Base-by-base conservation (phyloP, 139 green algal genomes). In the Trebouxia sp. region DNA sequence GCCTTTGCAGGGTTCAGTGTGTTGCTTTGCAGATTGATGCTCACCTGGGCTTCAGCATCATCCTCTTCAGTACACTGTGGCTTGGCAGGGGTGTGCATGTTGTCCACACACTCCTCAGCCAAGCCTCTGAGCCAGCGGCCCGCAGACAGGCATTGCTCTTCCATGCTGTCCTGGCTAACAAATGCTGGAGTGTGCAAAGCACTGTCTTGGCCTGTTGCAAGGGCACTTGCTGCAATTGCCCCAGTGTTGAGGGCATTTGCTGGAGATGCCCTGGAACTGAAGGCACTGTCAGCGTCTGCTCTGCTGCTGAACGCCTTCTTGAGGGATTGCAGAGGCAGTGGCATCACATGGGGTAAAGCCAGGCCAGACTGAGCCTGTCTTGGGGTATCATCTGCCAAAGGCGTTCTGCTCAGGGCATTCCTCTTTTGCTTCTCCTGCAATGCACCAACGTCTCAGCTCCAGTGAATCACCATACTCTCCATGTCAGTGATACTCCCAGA, bases 221-320 rank as follows among this genome's bases (percentile, higher is more conserved):
- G 35, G 62, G 35, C 62, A 72, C 62, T 72, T 72, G 62, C 47
- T 53, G 32, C 11, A 1, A 24, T 42, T 35, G 28, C 11, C 32
- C n/a, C n/a, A n/a, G n/a, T n/a, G n/a, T n/a, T n/a, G n/a, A n/a
- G 35, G 62, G 35, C 62, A 72, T 35, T 72, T 72, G 62, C 47
- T 53, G 32, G 10, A 1, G 9, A n/a, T 35, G 28, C 11, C 32
- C n/a, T n/a, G n/a, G n/a, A n/a, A n/a, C n/a, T n/a, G n/a, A n/a
- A n/a, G n/a, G n/a, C n/a, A n/a, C n/a, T n/a, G n/a, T n/a, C n/a
- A n/a, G n/a, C n/a, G n/a, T n/a, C 62, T 72, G 62, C 35, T 35
- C 32, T 72, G 35, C 32, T 72, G 62, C 62, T 72, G 12, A 12
- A 35, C 55, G 14, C n/a, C n/a, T 39, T 66, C 8, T n/a, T 6